Base-by-base conservation (phyloP, 1,139 yeast species). In the Blastobotrys buckinghamii region DNA sequence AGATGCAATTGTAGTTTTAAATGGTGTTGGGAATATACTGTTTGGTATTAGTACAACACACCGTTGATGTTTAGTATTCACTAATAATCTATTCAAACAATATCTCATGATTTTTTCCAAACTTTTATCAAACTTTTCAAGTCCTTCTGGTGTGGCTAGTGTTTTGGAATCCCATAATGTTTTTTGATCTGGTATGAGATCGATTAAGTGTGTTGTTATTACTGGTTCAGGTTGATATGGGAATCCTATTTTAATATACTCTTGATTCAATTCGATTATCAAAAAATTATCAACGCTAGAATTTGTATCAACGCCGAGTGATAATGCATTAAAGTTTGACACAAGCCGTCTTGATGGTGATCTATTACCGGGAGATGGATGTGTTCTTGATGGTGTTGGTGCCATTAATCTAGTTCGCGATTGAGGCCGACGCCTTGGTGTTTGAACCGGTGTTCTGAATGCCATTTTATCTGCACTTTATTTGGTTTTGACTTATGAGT, bases 291-390 rank as follows among this genome's bases (percentile, higher is more conserved):
- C 48, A 13, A 32, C 48, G 8, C n/a, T 33, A 29, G 44, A 32
- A 13, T 27, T 38, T n/a, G 44, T 39, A 19, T 45, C 40, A 3
- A 39, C 48, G 6, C 44, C 44, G 3, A 45, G 10, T 24, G 48
- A 33, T 15, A 45, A 24, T 7, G 48, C 43, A 34, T 33, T 39
- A 22, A 45, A 45, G 10, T 30, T 39, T 17, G 48, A 45, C 8
- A 24, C 35, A 13, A 45, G 20, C 13, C 48, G 32, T 10, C 48
- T 19, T 20, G 48, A 39, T 22, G 48, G 48, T 13, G 48, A 45
- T 16, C 42, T 17, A 2, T 37, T 39, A 10, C 48, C 48, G 7
- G 48, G 48, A 17, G 48, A 45, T 27, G 66, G 32, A 74, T 76
- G 9, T 7, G 36, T 10, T n/a, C 40, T 32, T 6, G 45, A 22